These are phyloP conservation scores for Paramarasmius palmivorus DNA, from an alignment of 1,284 basidiomycete genomes.

Conservation along the genomic window DNA sequence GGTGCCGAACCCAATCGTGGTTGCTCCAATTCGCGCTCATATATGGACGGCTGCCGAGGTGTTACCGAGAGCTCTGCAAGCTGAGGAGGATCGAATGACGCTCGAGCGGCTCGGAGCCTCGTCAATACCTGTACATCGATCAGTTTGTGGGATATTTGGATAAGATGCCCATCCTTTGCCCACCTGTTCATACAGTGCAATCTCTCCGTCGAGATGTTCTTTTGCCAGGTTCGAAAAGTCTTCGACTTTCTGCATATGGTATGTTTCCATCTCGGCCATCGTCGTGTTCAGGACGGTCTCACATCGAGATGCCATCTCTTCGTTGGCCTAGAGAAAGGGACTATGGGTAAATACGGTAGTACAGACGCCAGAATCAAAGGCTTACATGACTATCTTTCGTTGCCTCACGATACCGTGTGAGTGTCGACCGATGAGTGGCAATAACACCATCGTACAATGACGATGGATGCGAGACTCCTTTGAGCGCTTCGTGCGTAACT, in stretches of 20 bases:
- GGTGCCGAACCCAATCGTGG: slow-evolving; percentile 51
- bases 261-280: slow-evolving; percentile 84
- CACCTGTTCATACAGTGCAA: slow-evolving; percentile 72
- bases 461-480: slow-evolving; percentile 72
- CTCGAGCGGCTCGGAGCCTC: slow-evolving; percentile 56
- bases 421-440: slow-evolving; percentile 68
- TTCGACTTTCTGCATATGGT: slow-evolving; percentile 72
- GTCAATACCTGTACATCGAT: slow-evolving; percentile 44
- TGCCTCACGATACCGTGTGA: slow-evolving; percentile 62
- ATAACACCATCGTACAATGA: slow-evolving; percentile 72
- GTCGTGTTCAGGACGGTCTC: slow-evolving; percentile 88
- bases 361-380: slow-evolving; percentile 9
- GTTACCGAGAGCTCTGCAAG: slow-evolving; percentile 44
- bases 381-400: slow-evolving; percentile 40
- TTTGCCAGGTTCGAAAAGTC: slow-evolving; percentile 62
- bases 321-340: slow-evolving; percentile 45
- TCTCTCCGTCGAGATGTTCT: slow-evolving; percentile 77
- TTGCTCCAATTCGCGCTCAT: slow-evolving; percentile 68
- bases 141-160: slow-evolving; percentile 1
- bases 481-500: slow-evolving; percentile 73
- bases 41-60: slow-evolving; percentile 65
- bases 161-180: slow-evolving; percentile 2
- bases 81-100: slow-evolving; percentile 48
- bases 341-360: background rate
- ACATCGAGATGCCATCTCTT: slow-evolving; percentile 70